Evolutionary conservation across 2,329 filamentous ascomycete genomes (phyloP).

Genomic region (Bipolaris oryzae): DNA sequence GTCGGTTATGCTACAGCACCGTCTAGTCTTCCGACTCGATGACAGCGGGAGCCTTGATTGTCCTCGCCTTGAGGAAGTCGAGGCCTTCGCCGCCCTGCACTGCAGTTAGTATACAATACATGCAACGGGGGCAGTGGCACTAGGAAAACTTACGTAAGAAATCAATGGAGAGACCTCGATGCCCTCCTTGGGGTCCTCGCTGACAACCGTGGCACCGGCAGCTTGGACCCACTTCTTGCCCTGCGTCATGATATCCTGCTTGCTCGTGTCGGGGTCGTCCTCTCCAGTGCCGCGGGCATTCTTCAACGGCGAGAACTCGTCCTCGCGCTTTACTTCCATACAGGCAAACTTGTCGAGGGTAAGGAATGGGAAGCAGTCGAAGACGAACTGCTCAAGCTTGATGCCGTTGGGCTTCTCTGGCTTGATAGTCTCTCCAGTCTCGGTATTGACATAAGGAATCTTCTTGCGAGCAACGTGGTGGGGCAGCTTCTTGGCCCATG

Average conservation of each 20-base stretch:
- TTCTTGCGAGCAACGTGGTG: conserved; percentile 99
- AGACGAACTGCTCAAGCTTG: conserved; percentile 99
- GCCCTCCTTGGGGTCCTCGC: conserved; percentile 62
- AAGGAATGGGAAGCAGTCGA: conserved; percentile 94
- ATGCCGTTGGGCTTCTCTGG: conserved; percentile 95
- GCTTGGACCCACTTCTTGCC: conserved; percentile 83
- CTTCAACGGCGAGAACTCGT: conserved; percentile 98
- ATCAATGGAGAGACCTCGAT: conserved; percentile 91
- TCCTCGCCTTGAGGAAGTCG: conserved; percentile 63
- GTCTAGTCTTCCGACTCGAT: conserved; percentile 63
- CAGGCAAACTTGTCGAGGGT: conserved; percentile 88
- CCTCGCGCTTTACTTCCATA: conserved; percentile 94
- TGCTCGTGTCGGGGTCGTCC: conserved; percentile 94
- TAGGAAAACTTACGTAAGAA: conserved; percentile 79
- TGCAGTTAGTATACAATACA: background rate
- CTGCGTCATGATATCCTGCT: conserved; percentile 85
- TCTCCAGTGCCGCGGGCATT: conserved; percentile 82
- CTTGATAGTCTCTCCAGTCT: conserved; percentile 81
- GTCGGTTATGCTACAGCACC: background rate
- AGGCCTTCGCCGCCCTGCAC: conserved; percentile 66
- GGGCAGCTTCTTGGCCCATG: conserved; percentile 83
- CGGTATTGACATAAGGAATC: conserved; percentile 83
- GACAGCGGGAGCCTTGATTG: conserved; percentile 68
- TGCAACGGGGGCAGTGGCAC: background rate
- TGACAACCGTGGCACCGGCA: conserved; percentile 76